Conservation (phyloP, 257 asterid species). For the Avicennia marina region DNA sequence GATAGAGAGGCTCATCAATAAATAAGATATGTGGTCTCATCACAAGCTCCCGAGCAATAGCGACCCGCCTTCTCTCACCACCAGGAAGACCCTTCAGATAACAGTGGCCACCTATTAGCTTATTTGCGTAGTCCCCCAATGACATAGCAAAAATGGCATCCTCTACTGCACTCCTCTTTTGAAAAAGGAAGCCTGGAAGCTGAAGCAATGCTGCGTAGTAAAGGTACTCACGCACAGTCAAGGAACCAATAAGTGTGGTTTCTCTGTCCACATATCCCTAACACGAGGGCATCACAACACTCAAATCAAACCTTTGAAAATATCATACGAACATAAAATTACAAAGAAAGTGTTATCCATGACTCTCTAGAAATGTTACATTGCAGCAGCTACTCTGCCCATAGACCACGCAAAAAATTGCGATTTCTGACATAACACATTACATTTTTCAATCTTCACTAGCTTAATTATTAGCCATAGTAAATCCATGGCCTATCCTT, state of each 20-base stretch:
- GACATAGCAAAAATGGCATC: constrained; percentile 94
- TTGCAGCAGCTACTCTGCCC: constrained; percentile 1
- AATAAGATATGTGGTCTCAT: constrained; percentile 88
- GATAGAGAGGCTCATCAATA: constrained; percentile 97
- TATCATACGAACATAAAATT: not conserved
- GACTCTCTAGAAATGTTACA: not conserved
- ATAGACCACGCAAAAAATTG: not conserved
- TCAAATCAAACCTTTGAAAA: constrained; percentile 19
- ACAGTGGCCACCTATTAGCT: constrained; percentile 95
- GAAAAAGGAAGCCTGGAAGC: constrained; percentile 81
- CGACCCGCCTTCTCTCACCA: constrained; percentile 92
- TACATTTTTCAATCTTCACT: not conserved
- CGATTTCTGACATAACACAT: not conserved
- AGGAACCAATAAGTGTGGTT: constrained; percentile 82
- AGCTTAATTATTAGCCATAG: not conserved
- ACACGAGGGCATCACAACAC: constrained; percentile 14
- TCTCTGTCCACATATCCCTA: constrained; percentile 96
- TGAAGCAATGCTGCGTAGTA: constrained; percentile 95
- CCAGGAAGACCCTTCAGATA: constrained; percentile 86
- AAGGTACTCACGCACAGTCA: constrained; percentile 99
- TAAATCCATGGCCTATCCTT: too few species aligned
- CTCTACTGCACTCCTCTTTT: constrained; percentile 75
- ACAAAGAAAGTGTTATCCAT: too few species aligned
- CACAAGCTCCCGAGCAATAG: constrained; percentile 97
- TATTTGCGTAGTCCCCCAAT: constrained; percentile 81